Evolutionary conservation across 768 basidiomycete genomes (phyloP).

Genomic region (Boletus pseudopeckii): DNA sequence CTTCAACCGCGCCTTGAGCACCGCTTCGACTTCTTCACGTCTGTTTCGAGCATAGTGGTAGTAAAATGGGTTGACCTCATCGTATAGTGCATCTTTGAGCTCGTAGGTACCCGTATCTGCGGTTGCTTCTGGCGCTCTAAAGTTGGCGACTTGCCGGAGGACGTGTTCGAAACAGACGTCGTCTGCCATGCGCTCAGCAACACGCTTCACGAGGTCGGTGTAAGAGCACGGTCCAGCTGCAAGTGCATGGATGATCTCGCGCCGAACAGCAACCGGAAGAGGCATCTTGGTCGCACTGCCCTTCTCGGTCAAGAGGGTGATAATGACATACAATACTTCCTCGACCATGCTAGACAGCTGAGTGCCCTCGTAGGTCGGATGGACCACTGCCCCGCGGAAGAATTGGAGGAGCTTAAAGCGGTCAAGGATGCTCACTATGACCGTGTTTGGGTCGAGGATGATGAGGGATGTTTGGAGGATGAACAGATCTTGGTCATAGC

Average conservation of each 20-base stretch:
- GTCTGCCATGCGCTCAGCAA: slow-evolving; percentile 87
- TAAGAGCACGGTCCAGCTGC: slow-evolving; percentile 85
- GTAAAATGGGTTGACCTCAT: slow-evolving; percentile 93
- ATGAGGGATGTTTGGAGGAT: slow-evolving; percentile 84
- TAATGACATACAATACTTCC: slow-evolving; percentile 83
- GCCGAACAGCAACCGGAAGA: slow-evolving; percentile 58
- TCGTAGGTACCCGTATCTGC: slow-evolving; percentile 86
- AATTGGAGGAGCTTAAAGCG: slow-evolving; percentile 80
- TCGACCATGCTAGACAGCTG: slow-evolving; percentile 87
- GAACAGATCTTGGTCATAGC: slow-evolving; percentile 94
- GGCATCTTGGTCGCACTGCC: slow-evolving; percentile 69
- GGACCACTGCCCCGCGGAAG: slow-evolving; percentile 61
- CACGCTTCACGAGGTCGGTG: slow-evolving; percentile 86
- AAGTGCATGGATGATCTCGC: slow-evolving; percentile 89
- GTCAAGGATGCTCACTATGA: slow-evolving; percentile 85
- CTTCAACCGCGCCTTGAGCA: slow-evolving; percentile 63
- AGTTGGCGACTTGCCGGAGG: slow-evolving; percentile 73
- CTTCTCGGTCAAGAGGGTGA: slow-evolving; percentile 82
- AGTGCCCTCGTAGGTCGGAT: slow-evolving; percentile 59
- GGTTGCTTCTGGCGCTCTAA: slow-evolving; percentile 74
- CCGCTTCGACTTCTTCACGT: slow-evolving; percentile 83
- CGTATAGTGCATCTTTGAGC: slow-evolving; percentile 75
- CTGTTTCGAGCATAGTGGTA: slow-evolving; percentile 94
- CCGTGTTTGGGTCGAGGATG: slow-evolving; percentile 70
- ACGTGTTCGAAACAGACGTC: slow-evolving; percentile 79